These are phyloP conservation scores for Cucumis cinereus DNA, from an alignment of 306 rosid genomes.

Conservation along the genomic window DNA sequence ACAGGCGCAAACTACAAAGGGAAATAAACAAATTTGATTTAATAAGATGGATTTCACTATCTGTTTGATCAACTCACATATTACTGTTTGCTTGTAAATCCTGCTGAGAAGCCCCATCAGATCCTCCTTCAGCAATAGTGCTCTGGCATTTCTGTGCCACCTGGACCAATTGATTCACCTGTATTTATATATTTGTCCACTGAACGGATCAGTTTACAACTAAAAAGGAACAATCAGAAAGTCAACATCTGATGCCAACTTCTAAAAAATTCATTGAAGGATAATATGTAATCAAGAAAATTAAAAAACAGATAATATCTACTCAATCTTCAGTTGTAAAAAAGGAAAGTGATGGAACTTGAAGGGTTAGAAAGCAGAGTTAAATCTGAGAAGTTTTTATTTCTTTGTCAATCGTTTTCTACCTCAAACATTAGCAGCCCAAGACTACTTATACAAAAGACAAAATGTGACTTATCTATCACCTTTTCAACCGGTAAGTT, in stretches of 20 bases:
- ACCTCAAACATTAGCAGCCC: no score
- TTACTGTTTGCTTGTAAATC: constrained; percentile 78
- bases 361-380: no score
- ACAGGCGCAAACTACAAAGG: neutral
- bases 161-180: constrained; percentile 22
- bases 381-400: no score
- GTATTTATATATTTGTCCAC: neutral
- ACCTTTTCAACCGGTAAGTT: no score
- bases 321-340: neutral
- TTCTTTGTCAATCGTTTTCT: no score
- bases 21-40: neutral
- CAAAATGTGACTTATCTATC: no score
- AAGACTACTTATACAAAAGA: no score
- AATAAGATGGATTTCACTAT: neutral
- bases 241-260: neutral
- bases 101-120: constrained; percentile 85
- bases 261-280: neutral
- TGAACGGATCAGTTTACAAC: neutral
- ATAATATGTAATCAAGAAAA: neutral
- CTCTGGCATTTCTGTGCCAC: constrained; percentile 19
- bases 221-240: neutral
- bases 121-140: constrained; percentile 74
- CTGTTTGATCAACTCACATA: constrained; percentile 42
- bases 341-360: no score
- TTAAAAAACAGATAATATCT: neutral